Evolutionary conservation across 192 early-diverging fungal genomes (phyloP).

Genomic region (Phlyctochytrium bullatum): DNA sequence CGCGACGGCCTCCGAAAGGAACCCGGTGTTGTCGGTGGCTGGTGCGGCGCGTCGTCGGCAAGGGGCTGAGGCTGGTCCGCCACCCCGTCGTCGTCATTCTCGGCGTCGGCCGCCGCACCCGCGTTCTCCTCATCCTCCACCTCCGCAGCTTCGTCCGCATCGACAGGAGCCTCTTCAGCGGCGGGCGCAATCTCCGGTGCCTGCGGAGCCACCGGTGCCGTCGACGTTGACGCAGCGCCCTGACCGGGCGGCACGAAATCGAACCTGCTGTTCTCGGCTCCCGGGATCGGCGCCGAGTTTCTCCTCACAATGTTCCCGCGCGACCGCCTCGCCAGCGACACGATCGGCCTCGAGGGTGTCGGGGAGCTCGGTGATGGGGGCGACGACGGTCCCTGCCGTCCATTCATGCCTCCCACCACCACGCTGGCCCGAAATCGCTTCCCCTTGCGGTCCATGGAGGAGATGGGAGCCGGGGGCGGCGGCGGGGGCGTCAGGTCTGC

Average conservation of each 20-base stretch:
- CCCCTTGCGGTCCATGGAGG: not conserved
- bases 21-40: not conserved
- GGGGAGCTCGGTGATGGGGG: too few species aligned
- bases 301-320: not conserved
- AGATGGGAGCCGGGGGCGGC: not conserved
- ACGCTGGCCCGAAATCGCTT: constrained; percentile 6
- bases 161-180: not conserved
- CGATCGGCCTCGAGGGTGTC: not conserved
- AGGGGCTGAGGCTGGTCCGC: not conserved
- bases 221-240: not conserved
- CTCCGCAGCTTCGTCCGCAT: not conserved
- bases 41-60: not conserved
- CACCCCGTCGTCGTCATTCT: not conserved
- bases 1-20: not conserved
- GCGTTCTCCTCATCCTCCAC: not conserved
- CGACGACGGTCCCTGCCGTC: not conserved
- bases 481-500: constrained; percentile 15
- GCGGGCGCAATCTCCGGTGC: not conserved
- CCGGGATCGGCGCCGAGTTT: not conserved
- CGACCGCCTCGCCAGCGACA: not conserved
- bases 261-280: too few species aligned
- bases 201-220: not conserved
- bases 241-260: too few species aligned
- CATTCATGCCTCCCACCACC: not conserved
- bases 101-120: not conserved